Conservation (phyloP, 1,284 basidiomycete species). For the Cryptococcus neoformans region DNA sequence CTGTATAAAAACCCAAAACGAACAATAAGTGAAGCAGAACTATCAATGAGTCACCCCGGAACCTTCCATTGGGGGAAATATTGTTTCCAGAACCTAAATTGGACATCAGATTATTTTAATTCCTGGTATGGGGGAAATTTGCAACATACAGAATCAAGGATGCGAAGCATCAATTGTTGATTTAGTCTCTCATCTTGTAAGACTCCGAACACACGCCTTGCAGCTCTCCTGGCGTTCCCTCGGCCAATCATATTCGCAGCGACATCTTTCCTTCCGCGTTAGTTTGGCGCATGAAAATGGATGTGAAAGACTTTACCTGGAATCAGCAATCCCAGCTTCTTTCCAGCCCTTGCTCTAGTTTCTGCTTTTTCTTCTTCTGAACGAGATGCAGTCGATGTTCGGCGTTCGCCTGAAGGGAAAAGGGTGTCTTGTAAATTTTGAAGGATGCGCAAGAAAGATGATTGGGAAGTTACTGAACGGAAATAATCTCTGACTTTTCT, state of each 20-base stretch:
- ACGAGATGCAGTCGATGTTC: constrained; percentile 60
- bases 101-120: not conserved
- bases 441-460: constrained; percentile 65
- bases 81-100: constrained; percentile 14
- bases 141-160: constrained; percentile 73
- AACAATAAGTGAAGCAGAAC: too few species aligned
- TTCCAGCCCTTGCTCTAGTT: constrained; percentile 78
- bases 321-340: constrained; percentile 72
- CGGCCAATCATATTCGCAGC: constrained; percentile 96
- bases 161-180: constrained; percentile 81
- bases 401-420: constrained; percentile 79
- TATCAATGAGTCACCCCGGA: too few species aligned
- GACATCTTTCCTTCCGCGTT: constrained; percentile 58
- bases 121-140: not conserved
- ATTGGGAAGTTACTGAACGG: constrained; percentile 61
- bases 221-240: constrained; percentile 86
- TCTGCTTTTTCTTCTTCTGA: constrained; percentile 72
- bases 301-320: constrained; percentile 61
- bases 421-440: constrained; percentile 65
- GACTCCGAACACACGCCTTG: constrained; percentile 84
- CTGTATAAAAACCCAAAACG: too few species aligned
- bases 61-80: constrained; percentile 11
- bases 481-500: constrained; percentile 84
- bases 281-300: not conserved
- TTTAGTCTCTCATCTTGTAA: constrained; percentile 89